Evolutionary conservation across 2,329 filamentous ascomycete species (phyloP), one percentile per base, ranked within the genome.

Genomic region (Neopestalotiopsis rosae): DNA sequence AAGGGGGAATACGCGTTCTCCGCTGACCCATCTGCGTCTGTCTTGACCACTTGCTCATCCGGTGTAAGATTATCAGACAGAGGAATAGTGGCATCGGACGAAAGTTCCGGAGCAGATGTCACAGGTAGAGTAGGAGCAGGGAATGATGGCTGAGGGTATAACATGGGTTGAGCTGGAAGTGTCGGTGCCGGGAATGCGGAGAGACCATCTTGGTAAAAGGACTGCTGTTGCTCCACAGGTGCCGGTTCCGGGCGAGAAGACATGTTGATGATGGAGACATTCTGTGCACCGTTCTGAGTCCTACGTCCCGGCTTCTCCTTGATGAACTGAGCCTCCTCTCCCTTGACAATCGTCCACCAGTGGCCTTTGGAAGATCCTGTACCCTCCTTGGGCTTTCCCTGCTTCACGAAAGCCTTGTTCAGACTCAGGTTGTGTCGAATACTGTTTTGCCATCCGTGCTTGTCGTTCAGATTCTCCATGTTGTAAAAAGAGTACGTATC

Each of bases 381-480:
- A 98, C 98, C 95, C 85, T 98, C 98, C 68, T 95, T 38, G 34
- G 34, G 94, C 69, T 96, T 89, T 80, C 98, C 95, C 77, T 97
- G 92, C 83, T 98, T 98, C 79, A 95, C 91, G 77, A 98, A 98
- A 61, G 93, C 94, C 83, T 98, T 98, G 86, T 98, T 97, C 59
- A 99, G 86, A 77, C 95, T 98, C 42, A 99, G 89, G 75, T 99
- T 99, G 81, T 99, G 96, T 42, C 96, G 92, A 79, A 99, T 99
- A 83, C 96, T 98, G 81, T 99, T 99, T 81, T 98, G 95, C 96
- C 96, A 99, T 71, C 96, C 95, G 12, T 38, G 34, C 34, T 38
- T 38, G 34, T 38, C 34, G 34, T 38, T 38, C 34, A 38, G 45
- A 56, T 12, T 93, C 90, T 75, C 98, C 94, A 68, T 88, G 74